A percentile compares a stretch with the other conserved stretches of the same genome.
Conservation (phyloP, 345 rosid genomes). For the Bruguiera parviflora region DNA sequence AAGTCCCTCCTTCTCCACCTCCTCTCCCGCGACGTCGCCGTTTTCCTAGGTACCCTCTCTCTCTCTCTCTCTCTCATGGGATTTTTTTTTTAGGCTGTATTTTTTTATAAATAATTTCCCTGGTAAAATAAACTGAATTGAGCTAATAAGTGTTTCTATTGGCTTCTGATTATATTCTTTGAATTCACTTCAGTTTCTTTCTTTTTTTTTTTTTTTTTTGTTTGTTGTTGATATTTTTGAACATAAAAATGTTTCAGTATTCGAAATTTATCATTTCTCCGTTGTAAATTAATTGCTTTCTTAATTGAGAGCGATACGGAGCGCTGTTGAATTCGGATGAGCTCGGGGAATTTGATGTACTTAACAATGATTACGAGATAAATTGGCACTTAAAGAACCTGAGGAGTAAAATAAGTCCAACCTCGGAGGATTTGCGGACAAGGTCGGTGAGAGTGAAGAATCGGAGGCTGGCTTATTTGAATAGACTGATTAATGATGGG, state of each 20-base stretch:
- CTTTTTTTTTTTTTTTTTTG: neutral
- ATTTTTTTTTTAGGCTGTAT: neutral
- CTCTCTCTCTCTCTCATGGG: too few species aligned
- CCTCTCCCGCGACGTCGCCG: conserved; percentile 78
- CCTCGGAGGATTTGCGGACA: conserved; percentile 53
- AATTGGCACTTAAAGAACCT: conserved; percentile 80
- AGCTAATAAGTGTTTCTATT: neutral
- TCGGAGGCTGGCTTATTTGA: conserved; percentile 72
- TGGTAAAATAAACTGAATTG: neutral
- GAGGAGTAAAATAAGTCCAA: conserved; percentile 62
- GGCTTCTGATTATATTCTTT: too few species aligned
- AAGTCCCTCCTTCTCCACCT: conserved; percentile 82
- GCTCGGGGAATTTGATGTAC: conserved; percentile 57
- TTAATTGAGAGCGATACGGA: conserved; percentile 70
- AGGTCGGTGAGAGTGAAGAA: conserved; percentile 74
- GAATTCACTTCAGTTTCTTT: too few species aligned
- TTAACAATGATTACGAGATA: conserved; percentile 66
- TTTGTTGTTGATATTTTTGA: too few species aligned
- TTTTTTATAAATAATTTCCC: too few species aligned
- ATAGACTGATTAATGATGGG: conserved; percentile 60
- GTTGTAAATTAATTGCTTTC: neutral
- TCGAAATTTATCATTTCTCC: too few species aligned
- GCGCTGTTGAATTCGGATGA: conserved; percentile 56
- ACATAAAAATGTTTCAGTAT: too few species aligned
- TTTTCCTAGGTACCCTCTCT: conserved; percentile 56